phyloP scores from a whole-genome alignment of 495 filamentous ascomycete genomes.

The Hypoxylon fragiforme region DNA sequence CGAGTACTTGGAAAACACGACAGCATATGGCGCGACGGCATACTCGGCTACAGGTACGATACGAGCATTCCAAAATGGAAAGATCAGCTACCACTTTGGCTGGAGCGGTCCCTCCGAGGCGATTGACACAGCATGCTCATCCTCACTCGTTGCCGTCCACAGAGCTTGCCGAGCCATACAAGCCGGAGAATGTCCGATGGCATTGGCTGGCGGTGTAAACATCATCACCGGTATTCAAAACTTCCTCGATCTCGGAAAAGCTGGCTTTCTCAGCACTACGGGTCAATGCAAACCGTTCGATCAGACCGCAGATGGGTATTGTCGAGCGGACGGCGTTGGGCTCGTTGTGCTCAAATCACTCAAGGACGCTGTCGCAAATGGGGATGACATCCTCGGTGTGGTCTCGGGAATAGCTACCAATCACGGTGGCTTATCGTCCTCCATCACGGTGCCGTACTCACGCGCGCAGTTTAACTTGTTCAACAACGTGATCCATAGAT shows the following conservation, averaged over 20 bases:
- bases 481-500: slow-evolving; percentile 27
- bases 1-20: slow-evolving; percentile 42
- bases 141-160: slow-evolving; percentile 51
- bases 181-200: slow-evolving; percentile 42
- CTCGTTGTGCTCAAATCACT: slow-evolving; percentile 56
- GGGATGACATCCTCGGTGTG: slow-evolving; percentile 55
- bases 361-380: slow-evolving; percentile 44
- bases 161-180: slow-evolving; percentile 46
- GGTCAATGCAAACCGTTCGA: slow-evolving; percentile 42
- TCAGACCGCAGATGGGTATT: slow-evolving; percentile 59
- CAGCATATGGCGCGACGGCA: slow-evolving; percentile 33
- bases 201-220: slow-evolving; percentile 46
- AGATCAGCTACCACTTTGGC: slow-evolving; percentile 50
- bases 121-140: slow-evolving; percentile 58
- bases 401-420: slow-evolving; percentile 56
- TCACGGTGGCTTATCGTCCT: slow-evolving; percentile 40
- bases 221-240: slow-evolving; percentile 30
- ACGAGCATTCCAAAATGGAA: slow-evolving; percentile 29
- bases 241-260: slow-evolving; percentile 43
- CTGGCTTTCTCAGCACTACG: slow-evolving; percentile 47
- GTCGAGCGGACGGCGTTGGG: slow-evolving; percentile 59
- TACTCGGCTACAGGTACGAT: slow-evolving; percentile 29
- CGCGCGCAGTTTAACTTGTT: slow-evolving; percentile 38
- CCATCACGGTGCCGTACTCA: slow-evolving; percentile 46
- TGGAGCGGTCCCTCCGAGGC: slow-evolving; percentile 54